These are phyloP conservation scores for Iberis pinnata DNA, from an alignment of 345 rosid species.

Conservation along the genomic window DNA sequence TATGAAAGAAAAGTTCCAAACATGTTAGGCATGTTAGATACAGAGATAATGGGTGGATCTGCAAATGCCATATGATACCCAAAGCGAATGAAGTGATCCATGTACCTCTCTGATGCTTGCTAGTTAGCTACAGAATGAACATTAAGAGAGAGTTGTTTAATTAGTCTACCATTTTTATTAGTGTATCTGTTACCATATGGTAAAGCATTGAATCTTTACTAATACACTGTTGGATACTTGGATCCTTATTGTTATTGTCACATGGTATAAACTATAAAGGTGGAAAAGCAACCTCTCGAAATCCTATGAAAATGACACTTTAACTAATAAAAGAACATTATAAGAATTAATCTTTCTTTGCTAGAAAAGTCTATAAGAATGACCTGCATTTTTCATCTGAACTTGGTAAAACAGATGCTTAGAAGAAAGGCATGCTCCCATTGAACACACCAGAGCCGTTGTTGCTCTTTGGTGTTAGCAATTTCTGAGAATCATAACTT, in stretches of 20 bases:
- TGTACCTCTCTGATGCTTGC: slow-evolving; percentile 44
- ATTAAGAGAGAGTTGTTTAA: slow-evolving; percentile 7
- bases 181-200: slow-evolving; percentile 3
- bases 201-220: slow-evolving; percentile 9
- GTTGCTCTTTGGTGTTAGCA: slow-evolving; percentile 54
- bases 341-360: slow-evolving; percentile 64
- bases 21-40: slow-evolving; percentile 91
- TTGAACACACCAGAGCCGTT: slow-evolving; percentile 86
- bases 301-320: slow-evolving; percentile 27
- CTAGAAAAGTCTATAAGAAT: slow-evolving; percentile 50
- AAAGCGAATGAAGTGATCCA: slow-evolving; percentile 65
- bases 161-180: slow-evolving; percentile 19
- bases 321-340: slow-evolving; percentile 34
- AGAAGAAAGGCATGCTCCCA: slow-evolving; percentile 97
- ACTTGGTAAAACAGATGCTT: slow-evolving; percentile 37
- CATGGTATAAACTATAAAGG: slow-evolving; percentile 13
- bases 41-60: slow-evolving; percentile 79
- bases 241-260: slow-evolving; percentile 5
- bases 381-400: slow-evolving; percentile 55
- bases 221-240: slow-evolving; percentile 1
- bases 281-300: slow-evolving; percentile 17
- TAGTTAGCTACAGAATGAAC: slow-evolving; percentile 8
- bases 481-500: slow-evolving; percentile 65
- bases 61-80: slow-evolving; percentile 65
- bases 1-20: slow-evolving; percentile 90